These are phyloP conservation scores for Neurospora africana DNA, from an alignment of 495 filamentous ascomycete genomes.

Conservation along the genomic window DNA sequence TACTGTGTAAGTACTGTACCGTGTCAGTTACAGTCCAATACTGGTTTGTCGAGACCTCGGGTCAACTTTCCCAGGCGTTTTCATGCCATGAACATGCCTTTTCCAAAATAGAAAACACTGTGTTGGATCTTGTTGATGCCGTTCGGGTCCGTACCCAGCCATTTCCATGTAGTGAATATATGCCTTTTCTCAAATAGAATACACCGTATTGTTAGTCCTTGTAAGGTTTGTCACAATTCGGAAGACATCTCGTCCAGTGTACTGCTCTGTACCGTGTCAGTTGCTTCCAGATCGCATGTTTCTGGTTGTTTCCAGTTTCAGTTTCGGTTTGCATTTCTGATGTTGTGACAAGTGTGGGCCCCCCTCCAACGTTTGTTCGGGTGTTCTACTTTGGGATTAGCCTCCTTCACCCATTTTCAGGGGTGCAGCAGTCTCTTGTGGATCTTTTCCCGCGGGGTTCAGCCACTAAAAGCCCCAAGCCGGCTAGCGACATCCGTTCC, in stretches of 20 bases:
- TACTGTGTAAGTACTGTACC: neutral
- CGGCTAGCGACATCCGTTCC: neutral
- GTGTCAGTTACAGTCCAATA: neutral
- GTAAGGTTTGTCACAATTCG: neutral
- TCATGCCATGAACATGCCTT: no score
- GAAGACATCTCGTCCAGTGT: no score
- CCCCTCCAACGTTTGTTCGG: neutral
- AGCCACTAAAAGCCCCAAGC: conserved; percentile 1
- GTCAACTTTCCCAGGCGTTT: no score
- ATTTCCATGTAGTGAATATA: neutral
- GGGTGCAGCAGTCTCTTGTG: neutral
- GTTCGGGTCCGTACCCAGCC: neutral
- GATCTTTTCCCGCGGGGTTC: neutral
- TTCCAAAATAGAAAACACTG: no score
- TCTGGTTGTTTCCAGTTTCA: neutral
- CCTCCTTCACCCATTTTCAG: neutral
- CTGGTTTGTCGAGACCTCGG: neutral
- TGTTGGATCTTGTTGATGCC: no score
- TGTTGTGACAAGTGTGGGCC: neutral
- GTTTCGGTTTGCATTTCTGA: neutral
- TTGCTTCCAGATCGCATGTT: neutral
- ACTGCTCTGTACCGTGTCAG: neutral
- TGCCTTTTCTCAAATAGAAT: neutral
- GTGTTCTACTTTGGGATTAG: neutral
- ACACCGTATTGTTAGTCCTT: neutral